These are phyloP conservation scores for Pistacia vera DNA, from an alignment of 345 rosid species.

Conservation along the genomic window DNA sequence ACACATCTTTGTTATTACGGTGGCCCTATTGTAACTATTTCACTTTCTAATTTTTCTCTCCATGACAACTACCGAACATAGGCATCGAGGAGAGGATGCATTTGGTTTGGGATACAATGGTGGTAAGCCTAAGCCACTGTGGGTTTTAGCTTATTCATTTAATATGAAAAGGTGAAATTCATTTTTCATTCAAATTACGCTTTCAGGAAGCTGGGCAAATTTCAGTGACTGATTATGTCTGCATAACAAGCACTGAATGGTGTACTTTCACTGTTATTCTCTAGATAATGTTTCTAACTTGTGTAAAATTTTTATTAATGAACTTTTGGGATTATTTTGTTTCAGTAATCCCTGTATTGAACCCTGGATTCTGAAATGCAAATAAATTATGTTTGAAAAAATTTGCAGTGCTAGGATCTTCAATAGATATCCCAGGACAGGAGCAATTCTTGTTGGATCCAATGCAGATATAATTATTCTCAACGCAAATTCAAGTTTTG, in stretches of 20 bases:
- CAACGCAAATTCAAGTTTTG: slow-evolving; percentile 82
- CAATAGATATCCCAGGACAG: slow-evolving; percentile 89
- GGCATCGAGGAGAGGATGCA: slow-evolving; percentile 99
- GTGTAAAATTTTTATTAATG: background rate
- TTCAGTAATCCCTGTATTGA: background rate
- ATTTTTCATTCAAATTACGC: slow-evolving; percentile 7
- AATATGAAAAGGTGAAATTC: background rate
- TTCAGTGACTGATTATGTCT: slow-evolving; percentile 69
- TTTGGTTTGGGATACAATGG: slow-evolving; percentile 92
- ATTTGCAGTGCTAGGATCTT: slow-evolving; percentile 83
- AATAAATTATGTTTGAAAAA: background rate
- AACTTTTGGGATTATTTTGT: background rate
- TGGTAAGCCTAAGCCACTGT: slow-evolving; percentile 55
- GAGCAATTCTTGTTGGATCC: slow-evolving; percentile 90
- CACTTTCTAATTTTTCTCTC: slow-evolving; percentile 11
- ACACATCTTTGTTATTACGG: background rate
- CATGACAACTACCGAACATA: slow-evolving; percentile 28
- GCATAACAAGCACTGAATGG: slow-evolving; percentile 83
- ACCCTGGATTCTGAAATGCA: background rate
- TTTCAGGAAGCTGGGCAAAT: slow-evolving; percentile 80
- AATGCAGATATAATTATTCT: slow-evolving; percentile 95
- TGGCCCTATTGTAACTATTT: slow-evolving; percentile 7
- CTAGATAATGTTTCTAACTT: background rate
- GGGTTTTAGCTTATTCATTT: slow-evolving; percentile 7
- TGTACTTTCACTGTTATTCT: slow-evolving; percentile 28